Base-by-base conservation (phyloP, 768 basidiomycete species). In the Naganishia antarctica region DNA sequence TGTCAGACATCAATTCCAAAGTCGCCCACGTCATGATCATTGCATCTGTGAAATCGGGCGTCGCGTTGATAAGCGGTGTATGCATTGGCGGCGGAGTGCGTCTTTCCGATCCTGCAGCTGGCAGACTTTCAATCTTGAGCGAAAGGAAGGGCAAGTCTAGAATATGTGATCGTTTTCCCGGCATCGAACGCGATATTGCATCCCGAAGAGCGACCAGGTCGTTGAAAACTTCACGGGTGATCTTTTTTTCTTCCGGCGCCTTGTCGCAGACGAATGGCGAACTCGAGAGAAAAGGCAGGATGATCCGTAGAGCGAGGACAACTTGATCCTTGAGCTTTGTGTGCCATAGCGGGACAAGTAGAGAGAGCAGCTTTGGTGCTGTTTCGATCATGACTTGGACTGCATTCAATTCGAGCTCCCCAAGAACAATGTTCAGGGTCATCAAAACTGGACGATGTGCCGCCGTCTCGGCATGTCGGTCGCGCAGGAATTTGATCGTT, bases 1-100 rank as follows among this genome's bases (percentile, higher is more conserved):
- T 88, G 73, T 90, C 89, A 3, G 90, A 88, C 65, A 89, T 87
- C 23, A 93, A 78, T 73, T 91, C 86, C 6, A 91, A 78, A 6
- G 87, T 80, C 6, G 85, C 83, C 92, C 92, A 96, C 0, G 53
- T 57, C 37, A 37, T 37, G 37, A 57, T 40, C 62, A 65, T 65
- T n/a, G 46, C 40, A 16, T 49, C 82, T 21, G 78, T 73, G 45
- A 88, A 75, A 15, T 82, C 82, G 25, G 64, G 18, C n/a, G 57
- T 60, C 1, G 53, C 53, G 23, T 29, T 37, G 13, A 57, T 15
- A 5, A 57, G 23, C 21, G 37, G 31, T 16, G 53, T 57, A 23
- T 57, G 53, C 53, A 57, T 57, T 23, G 53, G 53, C 5, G 25
- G 32, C 25, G 34, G 23, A 23, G 23, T 34, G 23, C 53, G 32